These are phyloP conservation scores for Plenodomus tracheiphilus DNA, from an alignment of 2,329 filamentous ascomycete genomes.

Conservation along the genomic window DNA sequence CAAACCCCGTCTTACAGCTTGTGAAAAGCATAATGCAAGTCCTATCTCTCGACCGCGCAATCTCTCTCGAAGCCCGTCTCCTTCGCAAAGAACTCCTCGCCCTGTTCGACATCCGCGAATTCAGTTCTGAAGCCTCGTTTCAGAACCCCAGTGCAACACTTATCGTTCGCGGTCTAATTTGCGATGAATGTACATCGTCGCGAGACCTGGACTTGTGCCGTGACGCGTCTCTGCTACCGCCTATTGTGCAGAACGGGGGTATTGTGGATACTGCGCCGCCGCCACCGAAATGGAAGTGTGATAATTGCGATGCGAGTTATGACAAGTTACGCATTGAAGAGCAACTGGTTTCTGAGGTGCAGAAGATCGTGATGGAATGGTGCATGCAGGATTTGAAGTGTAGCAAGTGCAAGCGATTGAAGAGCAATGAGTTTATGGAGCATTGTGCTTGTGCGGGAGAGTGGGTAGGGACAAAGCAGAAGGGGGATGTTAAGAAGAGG, in stretches of 20 bases:
- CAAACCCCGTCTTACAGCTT: slow-evolving; percentile 81
- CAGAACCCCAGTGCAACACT: slow-evolving; percentile 80
- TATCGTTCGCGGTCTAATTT: slow-evolving; percentile 74
- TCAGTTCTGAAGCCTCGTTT: slow-evolving; percentile 85
- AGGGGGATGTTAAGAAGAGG: slow-evolving; percentile 65
- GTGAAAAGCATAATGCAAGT: slow-evolving; percentile 95
- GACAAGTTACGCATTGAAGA: slow-evolving; percentile 85
- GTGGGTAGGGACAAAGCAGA: slow-evolving; percentile 75
- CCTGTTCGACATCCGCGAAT: slow-evolving; percentile 93
- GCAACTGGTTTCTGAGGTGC: slow-evolving; percentile 73
- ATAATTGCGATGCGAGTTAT: slow-evolving; percentile 73
- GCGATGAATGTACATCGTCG: slow-evolving; percentile 86
- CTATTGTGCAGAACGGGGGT: slow-evolving; percentile 41
- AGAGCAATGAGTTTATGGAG: slow-evolving; percentile 93
- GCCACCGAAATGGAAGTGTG: slow-evolving; percentile 76
- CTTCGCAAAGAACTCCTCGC: slow-evolving; percentile 86
- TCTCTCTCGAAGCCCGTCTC: slow-evolving; percentile 82
- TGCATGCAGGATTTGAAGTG: slow-evolving; percentile 89
- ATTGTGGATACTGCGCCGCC: slow-evolving; percentile 21
- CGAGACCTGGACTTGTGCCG: slow-evolving; percentile 91
- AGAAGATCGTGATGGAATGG: slow-evolving; percentile 78
- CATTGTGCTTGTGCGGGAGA: slow-evolving; percentile 90
- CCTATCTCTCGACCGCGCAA: slow-evolving; percentile 85
- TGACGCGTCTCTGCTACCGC: slow-evolving; percentile 77
- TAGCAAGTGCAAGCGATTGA: slow-evolving; percentile 65